Evolutionary conservation across 495 filamentous ascomycete species (phyloP), one percentile per base, ranked within the genome.

Genomic region (Hyphodiscus hymeniophilus): DNA sequence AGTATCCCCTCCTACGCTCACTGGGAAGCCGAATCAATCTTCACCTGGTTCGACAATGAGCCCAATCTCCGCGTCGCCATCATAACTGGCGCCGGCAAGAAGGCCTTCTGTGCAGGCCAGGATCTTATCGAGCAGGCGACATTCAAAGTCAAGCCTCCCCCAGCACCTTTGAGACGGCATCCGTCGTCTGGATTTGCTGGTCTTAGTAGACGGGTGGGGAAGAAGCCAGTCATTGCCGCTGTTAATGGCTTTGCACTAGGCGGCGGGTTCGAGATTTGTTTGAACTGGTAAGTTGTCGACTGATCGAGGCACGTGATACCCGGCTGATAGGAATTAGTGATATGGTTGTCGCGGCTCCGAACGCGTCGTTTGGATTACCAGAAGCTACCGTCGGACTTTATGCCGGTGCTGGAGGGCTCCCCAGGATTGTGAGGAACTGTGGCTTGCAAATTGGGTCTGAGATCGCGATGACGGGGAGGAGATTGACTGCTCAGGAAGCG

Each of bases 181-280:
- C 57, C 57, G 12, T 26, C 53, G 2, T 35, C 50, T 1, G 71
- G 71, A 32, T 77, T 77, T 46, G 66, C 65, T 28, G 71, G 72
- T 2, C 57, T 75, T 13, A 73, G 68, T 40, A 68, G 73, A 47
- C 59, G 72, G 12, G 52, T 52, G 5, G 76, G 73, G 21, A 79
- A 76, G 60, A 83, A 84, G 54, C 87, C 87, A 3, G 69, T 94
- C 18, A 80, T 94, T 51, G 82, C 84, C 3, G 87, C 87, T 3
- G 82, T 92, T 13, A 87, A 89, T 57, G 87, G 87, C 5, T 66
- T 85, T 17, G 81, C 80, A 26, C 68, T 84, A 28, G 87, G 87
- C 26, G 87, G 84, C 7, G 87, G 87, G 7, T 79, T 82, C 57
- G 87, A 94, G 63, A 85, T 88, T 64, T 68, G 76, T 7, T 64